Percentiles rank a stretch among this genome's conserved stretches.
These are phyloP conservation scores for Nothophaeocryptopus gaeumannii DNA, from an alignment of 2,329 filamentous ascomycete species.

Conservation along the genomic window DNA sequence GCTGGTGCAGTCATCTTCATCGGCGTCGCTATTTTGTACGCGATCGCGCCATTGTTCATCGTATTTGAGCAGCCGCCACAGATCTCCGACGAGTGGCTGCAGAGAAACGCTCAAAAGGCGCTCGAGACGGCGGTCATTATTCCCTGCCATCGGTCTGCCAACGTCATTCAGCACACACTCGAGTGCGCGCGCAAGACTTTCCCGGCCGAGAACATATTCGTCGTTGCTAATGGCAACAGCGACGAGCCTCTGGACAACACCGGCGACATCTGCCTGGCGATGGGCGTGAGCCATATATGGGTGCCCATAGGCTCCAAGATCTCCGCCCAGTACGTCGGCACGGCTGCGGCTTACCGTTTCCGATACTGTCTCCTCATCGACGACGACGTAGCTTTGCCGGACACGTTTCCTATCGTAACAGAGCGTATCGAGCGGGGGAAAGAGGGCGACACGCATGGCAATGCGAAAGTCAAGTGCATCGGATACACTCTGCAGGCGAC, in stretches of 20 bases:
- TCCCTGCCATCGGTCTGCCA: conserved; percentile 49
- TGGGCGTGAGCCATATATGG: conserved; percentile 51
- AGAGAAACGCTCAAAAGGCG: background rate
- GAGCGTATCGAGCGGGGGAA: conserved; percentile 35
- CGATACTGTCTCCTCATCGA: conserved; percentile 50
- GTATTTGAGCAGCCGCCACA: conserved; percentile 6
- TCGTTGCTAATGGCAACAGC: conserved; percentile 51
- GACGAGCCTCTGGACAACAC: conserved; percentile 48
- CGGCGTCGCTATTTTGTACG: background rate
- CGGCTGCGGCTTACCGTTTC: conserved; percentile 46
- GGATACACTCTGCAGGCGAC: conserved; percentile 49
- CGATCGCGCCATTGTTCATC: conserved; percentile 10
- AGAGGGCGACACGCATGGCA: conserved; percentile 6
- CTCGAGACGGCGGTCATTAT: conserved; percentile 29
- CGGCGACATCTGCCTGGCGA: conserved; percentile 44
- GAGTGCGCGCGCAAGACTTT: conserved; percentile 47
- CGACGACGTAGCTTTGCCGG: conserved; percentile 49
- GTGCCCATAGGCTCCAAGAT: conserved; percentile 50
- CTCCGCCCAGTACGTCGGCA: conserved; percentile 50
- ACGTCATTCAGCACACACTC: conserved; percentile 43
- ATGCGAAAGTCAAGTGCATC: conserved; percentile 44
- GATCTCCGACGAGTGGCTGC: background rate
- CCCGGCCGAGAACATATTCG: conserved; percentile 46
- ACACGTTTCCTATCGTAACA: conserved; percentile 48
- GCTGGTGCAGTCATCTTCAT: background rate